phyloP scores from a whole-genome alignment of 345 rosid genomes.

The Triadica sebifera region DNA sequence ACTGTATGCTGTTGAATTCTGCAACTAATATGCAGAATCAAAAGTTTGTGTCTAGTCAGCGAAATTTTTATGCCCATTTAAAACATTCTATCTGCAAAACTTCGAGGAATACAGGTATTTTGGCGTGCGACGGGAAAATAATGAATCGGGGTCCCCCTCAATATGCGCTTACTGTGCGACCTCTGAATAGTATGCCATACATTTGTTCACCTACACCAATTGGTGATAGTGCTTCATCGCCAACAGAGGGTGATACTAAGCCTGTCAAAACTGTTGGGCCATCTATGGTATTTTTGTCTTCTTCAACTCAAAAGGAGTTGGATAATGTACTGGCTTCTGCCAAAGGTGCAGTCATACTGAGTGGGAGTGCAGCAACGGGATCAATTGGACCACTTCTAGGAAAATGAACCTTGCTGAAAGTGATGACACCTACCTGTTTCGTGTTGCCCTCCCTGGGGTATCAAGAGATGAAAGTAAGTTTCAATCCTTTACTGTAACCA shows the following conservation, averaged over 20 bases:
- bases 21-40: neutral
- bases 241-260: conserved; percentile 18
- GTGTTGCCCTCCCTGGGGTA: conserved; percentile 71
- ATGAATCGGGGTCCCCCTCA: conserved; percentile 10
- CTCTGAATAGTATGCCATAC: conserved; percentile 69
- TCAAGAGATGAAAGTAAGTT: conserved; percentile 63
- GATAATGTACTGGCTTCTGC: conserved; percentile 33
- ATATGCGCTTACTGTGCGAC: conserved; percentile 45
- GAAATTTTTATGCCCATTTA: conserved; percentile 6
- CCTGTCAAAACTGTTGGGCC: conserved; percentile 38
- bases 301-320: conserved; percentile 44
- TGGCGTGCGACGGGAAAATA: conserved; percentile 25
- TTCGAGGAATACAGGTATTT: conserved; percentile 31
- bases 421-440: conserved; percentile 56
- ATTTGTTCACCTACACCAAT: conserved; percentile 40
- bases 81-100: conserved; percentile 11
- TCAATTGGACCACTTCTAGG: conserved; percentile 63
- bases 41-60: neutral
- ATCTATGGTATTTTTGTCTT: conserved; percentile 50
- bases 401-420: conserved; percentile 56
- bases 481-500: neutral
- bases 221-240: conserved; percentile 25
- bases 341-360: conserved; percentile 52
- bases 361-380: conserved; percentile 69
- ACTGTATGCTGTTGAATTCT: too few relatives aligned